phyloP scores from a whole-genome alignment of 2,329 filamentous ascomycete genomes.

The Xylariales sp. region DNA sequence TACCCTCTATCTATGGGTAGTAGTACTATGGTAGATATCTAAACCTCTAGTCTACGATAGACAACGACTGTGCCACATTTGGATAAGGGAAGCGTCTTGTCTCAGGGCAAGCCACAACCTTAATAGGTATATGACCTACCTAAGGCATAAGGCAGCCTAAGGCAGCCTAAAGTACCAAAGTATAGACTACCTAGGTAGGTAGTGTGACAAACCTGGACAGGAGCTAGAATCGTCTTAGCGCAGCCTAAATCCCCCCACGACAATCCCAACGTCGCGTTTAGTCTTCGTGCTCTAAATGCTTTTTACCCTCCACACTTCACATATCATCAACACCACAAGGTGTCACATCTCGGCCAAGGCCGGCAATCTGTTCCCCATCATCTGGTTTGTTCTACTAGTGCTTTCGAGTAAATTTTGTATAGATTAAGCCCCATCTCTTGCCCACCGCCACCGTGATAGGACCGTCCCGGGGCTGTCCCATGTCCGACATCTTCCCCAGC shows the following conservation, averaged over 20 bases:
- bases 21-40: background rate
- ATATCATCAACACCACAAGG: background rate
- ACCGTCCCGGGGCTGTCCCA: background rate
- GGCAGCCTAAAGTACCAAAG: no score
- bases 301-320: background rate
- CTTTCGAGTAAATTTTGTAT: background rate
- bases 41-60: no score
- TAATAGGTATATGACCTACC: background rate
- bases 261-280: conserved; percentile 11
- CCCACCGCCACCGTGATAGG: no score
- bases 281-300: background rate
- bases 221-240: no score
- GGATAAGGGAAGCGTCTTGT: no score
- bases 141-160: no score
- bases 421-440: background rate
- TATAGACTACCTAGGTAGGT: no score
- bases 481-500: background rate
- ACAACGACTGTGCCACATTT: conserved; percentile 12
- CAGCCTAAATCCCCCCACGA: conserved; percentile 1
- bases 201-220: no score
- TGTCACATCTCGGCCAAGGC: background rate
- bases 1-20: no score
- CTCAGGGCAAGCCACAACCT: conserved; percentile 12
- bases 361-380: background rate
- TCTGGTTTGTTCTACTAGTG: no score